Conservation (phyloP, 208 protist species). For the Trichomonas tenax region DNA sequence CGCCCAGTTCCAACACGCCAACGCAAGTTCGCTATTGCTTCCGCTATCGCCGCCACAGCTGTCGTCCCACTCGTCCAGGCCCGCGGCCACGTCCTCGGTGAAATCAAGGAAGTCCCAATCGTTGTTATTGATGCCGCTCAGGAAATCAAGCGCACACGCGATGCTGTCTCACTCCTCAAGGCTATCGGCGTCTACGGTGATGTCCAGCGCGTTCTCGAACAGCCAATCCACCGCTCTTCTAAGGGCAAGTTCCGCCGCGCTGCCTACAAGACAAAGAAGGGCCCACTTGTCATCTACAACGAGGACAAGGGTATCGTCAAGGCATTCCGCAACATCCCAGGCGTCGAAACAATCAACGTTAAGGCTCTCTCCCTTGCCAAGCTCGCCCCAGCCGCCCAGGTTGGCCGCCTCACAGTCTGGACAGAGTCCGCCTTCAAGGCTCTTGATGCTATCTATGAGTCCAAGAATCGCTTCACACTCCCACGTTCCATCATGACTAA, state of each 20-base stretch:
- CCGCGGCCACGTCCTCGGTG: conserved; percentile 80
- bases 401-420: conserved; percentile 97
- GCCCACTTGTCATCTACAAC: conserved; percentile 84
- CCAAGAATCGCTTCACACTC: conserved; percentile 60
- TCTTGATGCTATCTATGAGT: conserved; percentile 86
- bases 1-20: conserved; percentile 85
- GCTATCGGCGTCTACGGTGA: conserved; percentile 71
- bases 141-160: conserved; percentile 75
- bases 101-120: conserved; percentile 80
- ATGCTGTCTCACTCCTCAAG: conserved; percentile 74
- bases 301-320: conserved; percentile 51
- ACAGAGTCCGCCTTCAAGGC: conserved; percentile 84
- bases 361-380: conserved; percentile 83
- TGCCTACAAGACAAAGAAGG: conserved; percentile 68
- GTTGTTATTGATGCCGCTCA: conserved; percentile 73
- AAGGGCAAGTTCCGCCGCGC: conserved; percentile 88
- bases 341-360: conserved; percentile 59
- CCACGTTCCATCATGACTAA: conserved; percentile 58
- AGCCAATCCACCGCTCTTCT: conserved; percentile 67
- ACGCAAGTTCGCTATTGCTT: conserved; percentile 79
- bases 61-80: conserved; percentile 82
- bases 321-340: conserved; percentile 55
- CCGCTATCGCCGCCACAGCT: conserved; percentile 86
- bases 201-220: conserved; percentile 59
- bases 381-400: conserved; percentile 92